These are phyloP conservation scores for Kodamaea sp. DNA, from an alignment of 1,139 yeast genomes.

Conservation along the genomic window DNA sequence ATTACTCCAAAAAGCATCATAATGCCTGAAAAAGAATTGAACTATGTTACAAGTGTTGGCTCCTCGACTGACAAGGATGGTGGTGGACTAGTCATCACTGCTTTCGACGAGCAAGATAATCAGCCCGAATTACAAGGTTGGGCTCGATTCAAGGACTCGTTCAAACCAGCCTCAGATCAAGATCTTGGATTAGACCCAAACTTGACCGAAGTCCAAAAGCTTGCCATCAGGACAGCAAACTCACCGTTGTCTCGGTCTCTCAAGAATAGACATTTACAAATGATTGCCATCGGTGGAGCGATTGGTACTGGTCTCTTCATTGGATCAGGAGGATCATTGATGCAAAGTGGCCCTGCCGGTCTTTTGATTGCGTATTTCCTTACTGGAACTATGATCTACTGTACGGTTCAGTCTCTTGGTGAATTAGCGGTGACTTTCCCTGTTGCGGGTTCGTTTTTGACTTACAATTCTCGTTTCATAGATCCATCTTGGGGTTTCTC, in stretches of 20 bases:
- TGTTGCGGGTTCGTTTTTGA: conserved; percentile 73
- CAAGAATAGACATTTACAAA: conserved; percentile 64
- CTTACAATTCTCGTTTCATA: conserved; percentile 64
- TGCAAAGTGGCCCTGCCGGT: conserved; percentile 78
- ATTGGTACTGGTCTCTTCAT: conserved; percentile 79
- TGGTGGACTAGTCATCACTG: conserved; percentile 45
- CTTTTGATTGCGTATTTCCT: conserved; percentile 64
- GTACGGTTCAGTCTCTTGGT: conserved; percentile 76
- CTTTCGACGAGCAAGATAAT: conserved; percentile 30
- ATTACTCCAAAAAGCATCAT: too few species aligned
- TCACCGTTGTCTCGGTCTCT: conserved; percentile 66
- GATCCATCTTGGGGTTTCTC: conserved; percentile 79
- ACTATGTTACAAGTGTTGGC: conserved; percentile 42
- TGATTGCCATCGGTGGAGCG: conserved; percentile 85
- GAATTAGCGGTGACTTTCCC: conserved; percentile 79
- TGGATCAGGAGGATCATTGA: conserved; percentile 70
- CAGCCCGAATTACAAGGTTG: conserved; percentile 32
- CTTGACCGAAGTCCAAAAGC: conserved; percentile 63
- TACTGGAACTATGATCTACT: conserved; percentile 66
- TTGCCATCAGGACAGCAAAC: conserved; percentile 62
- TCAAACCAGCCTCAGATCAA: conserved; percentile 49
- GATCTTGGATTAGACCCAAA: conserved; percentile 60
- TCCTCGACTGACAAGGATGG: conserved; percentile 36
- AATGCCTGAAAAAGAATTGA: conserved; percentile 46
- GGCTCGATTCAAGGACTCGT: conserved; percentile 51